Percentiles rank a stretch among this genome's conserved stretches.
phyloP scores from a whole-genome alignment of 2,329 filamentous ascomycete species.

The Penicillium sp. region DNA sequence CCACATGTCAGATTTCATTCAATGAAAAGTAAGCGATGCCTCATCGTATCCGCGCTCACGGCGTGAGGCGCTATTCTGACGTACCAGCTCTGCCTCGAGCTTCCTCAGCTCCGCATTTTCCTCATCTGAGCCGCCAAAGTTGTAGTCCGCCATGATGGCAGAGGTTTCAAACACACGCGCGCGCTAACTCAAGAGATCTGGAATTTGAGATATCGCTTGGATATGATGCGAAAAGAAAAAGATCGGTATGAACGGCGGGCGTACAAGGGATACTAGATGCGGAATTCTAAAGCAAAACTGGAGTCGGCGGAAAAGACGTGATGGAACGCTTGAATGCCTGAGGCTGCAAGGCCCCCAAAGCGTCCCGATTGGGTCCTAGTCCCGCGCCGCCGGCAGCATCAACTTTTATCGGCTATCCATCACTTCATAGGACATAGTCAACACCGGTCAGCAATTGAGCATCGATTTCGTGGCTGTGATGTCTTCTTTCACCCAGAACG shows the following conservation, averaged over 20 bases:
- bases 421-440: constrained; percentile 1
- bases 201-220: constrained; percentile 1
- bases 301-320: constrained; percentile 7
- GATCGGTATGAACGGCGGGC: constrained; percentile 13
- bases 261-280: constrained; percentile 8
- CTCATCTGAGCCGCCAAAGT: constrained; percentile 68
- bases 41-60: background rate
- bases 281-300: constrained; percentile 10
- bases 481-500: constrained; percentile 13
- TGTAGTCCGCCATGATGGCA: constrained; percentile 62
- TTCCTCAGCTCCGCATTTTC: constrained; percentile 77
- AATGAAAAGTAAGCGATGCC: background rate
- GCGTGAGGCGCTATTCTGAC: constrained; percentile 23
- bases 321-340: constrained; percentile 4
- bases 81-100: constrained; percentile 70
- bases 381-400: constrained; percentile 1
- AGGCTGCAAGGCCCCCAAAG: constrained; percentile 4
- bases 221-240: constrained; percentile 3
- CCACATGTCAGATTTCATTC: background rate
- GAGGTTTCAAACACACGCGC: constrained; percentile 1
- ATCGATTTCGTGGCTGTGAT: constrained; percentile 16
- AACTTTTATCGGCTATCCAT: constrained; percentile 8
- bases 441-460: constrained; percentile 2
- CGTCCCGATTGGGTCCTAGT: constrained; percentile 2
- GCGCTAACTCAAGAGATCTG: background rate